Base-by-base conservation (phyloP, 345 rosid genomes). In the Bretschneidera sinensis region DNA sequence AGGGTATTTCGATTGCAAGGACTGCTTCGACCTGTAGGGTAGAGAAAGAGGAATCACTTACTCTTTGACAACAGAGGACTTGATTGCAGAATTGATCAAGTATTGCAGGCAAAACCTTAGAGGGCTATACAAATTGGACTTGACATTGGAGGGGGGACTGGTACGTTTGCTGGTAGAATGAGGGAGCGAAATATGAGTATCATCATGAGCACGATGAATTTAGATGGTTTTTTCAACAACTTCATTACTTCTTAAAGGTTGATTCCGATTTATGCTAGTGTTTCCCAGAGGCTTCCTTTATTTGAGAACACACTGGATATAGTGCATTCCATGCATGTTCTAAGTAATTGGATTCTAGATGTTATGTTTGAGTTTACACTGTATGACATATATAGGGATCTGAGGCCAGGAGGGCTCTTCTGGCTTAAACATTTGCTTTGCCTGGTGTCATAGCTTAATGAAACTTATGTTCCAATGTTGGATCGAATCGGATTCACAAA, bases 361-460 rank as follows among this genome's bases (percentile, higher is more conserved):
- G 51, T 70, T 0, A 65, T 80, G 72, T 74, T 78, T 21, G 83
- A 85, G 68, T 76, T 82, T 53, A 58, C 73, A 1, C 62, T 80
- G n/a, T n/a, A n/a, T n/a, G 91, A 85, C 1, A 59, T 79, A 0
- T 71, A 78, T 68, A 66, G 85, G 39, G 79, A 81, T 20, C 48
- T 78, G 76, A 78, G 85, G 76, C 83, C 83, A 0, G 81, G 83
- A 1, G 90, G 83, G 5, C 54, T 85, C 19, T 66, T 81, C 48
- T 79, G 90, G 87, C 68, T 85, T 4, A 85, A 85, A 11, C 78
- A 24, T 23, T 76, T 85, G 82, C 76, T 78, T 74, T 85, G 83
- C 65, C 11, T 58, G 0, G 84, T 79, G 1, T 23, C 70, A 1
- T 83, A 81, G 74, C 63, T 85, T 48, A 84, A 81, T 55, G 79